Base-by-base conservation (phyloP, 257 asterid species). In the Solanum rostratum region DNA sequence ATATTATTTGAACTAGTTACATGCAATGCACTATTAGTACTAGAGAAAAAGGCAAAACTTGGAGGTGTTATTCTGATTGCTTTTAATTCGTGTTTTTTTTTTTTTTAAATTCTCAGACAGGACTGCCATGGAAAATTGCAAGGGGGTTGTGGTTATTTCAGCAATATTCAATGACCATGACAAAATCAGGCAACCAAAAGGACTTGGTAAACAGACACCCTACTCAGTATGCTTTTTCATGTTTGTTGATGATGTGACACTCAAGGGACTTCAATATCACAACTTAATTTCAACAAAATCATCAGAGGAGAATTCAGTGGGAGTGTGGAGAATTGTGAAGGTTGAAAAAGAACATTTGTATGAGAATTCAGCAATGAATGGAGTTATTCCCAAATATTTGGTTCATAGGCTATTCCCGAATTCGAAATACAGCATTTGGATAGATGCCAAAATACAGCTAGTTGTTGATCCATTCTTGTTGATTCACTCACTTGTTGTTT, bases 121-220 rank as follows among this genome's bases (percentile, higher is more conserved):
- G 49, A 88, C 59, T 4, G 73, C 86, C 3, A 93, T 95, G 98
- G 97, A 94, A 13, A 86, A 87, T 14, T 97, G 99, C 65, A 79
- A 86, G 3, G 93, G 97, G 12, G 73, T 95, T 41, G 98, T 97
- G n/a, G 94, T 97, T 16, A 93, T 88, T 27, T 97, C 99, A 2
- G 98, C 98, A 2, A 88, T 95, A 76, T 97, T 95, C 90, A 91
- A 91, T 43, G 98, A 93, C 68, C 97, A 97, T 53, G 99, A 97
- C 89, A 97, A 97, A 88, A 92, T 95, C 88, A 92, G 98, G 84
- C 99, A 97, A 83, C 98, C 99, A n/a, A 91, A 66, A 73, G 97
- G 97, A 65, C 83, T 97, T 10, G 99, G 99, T 19, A 86, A 93
- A 33, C 88, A 85, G 50, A 94, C 98, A 76, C 86, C 87, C 6